phyloP scores from a whole-genome alignment of 495 filamentous ascomycete genomes.

The Podospora didyma region DNA sequence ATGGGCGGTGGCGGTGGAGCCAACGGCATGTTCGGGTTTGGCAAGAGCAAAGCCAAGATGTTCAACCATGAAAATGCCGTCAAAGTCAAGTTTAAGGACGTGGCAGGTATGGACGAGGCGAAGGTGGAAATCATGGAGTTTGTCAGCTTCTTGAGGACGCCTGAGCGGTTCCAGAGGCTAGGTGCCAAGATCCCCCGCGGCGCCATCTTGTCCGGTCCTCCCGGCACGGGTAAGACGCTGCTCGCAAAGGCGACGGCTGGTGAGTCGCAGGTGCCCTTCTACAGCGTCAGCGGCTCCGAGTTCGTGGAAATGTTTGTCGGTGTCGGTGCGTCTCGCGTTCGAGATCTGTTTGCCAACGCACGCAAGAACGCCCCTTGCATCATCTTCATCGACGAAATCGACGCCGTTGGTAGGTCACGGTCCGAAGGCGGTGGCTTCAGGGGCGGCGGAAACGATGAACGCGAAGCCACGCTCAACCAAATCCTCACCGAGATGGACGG shows the following conservation, averaged over 20 bases:
- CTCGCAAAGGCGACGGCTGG: constrained; percentile 96
- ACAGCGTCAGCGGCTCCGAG: constrained; percentile 95
- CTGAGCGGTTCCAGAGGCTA: constrained; percentile 83
- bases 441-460: constrained; percentile 91
- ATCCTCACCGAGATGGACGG: constrained; percentile 99
- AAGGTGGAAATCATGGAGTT: constrained; percentile 99
- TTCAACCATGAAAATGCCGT: constrained; percentile 96
- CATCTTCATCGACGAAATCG: constrained; percentile 99
- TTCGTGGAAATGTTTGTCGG: constrained; percentile 99
- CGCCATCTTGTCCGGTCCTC: constrained; percentile 92
- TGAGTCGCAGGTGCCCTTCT: constrained; percentile 97
- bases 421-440: constrained; percentile 60
- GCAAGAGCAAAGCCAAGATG: constrained; percentile 88
- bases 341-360: constrained; percentile 91
- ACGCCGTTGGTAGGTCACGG: constrained; percentile 91
- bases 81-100: constrained; percentile 94
- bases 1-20: constrained; percentile 57
- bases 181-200: constrained; percentile 97
- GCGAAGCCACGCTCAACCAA: constrained; percentile 94
- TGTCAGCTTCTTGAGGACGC: constrained; percentile 89
- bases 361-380: constrained; percentile 96
- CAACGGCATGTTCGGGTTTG: constrained; percentile 87
- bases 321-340: constrained; percentile 90
- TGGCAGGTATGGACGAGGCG: constrained; percentile 97
- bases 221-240: constrained; percentile 96